These are phyloP conservation scores for Plectosphaerella cucumerina DNA, from an alignment of 2,329 filamentous ascomycete genomes.

Conservation along the genomic window DNA sequence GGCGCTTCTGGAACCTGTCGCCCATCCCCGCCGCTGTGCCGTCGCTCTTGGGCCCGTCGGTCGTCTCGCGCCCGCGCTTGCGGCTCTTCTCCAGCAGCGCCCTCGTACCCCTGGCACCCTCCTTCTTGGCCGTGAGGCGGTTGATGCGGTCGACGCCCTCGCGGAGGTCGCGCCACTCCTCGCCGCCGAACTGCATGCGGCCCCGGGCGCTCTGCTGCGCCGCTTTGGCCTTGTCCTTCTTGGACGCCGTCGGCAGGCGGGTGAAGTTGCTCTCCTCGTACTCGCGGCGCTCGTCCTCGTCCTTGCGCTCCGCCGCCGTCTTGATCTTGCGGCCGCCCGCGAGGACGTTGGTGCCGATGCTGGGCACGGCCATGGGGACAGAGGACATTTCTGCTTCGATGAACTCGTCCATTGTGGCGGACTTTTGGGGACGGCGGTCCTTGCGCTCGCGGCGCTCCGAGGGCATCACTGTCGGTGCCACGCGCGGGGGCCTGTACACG, in stretches of 20 bases:
- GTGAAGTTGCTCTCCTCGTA: slow-evolving; percentile 95
- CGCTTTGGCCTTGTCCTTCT: slow-evolving; percentile 75
- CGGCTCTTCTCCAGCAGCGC: slow-evolving; percentile 77
- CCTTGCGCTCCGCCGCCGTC: slow-evolving; percentile 69
- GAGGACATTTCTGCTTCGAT: slow-evolving; percentile 77
- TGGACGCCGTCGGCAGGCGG: slow-evolving; percentile 78
- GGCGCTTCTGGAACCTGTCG: slow-evolving; percentile 68
- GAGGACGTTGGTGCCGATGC: slow-evolving; percentile 85
- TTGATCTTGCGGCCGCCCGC: slow-evolving; percentile 75
- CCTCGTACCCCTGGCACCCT: slow-evolving; percentile 48
- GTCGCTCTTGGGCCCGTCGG: slow-evolving; percentile 65
- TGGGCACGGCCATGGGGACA: slow-evolving; percentile 79
- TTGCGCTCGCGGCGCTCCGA: slow-evolving; percentile 58
- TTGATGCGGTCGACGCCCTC: slow-evolving; percentile 86
- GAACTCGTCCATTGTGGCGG: slow-evolving; percentile 87
- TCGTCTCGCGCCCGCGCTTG: slow-evolving; percentile 67
- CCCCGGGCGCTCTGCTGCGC: slow-evolving; percentile 44
- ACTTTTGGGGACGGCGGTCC: slow-evolving; percentile 63
- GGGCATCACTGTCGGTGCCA: slow-evolving; percentile 82
- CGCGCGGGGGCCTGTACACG: slow-evolving; percentile 84
- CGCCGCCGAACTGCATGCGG: slow-evolving; percentile 75
- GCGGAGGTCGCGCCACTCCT: slow-evolving; percentile 86
- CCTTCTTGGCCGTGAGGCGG: slow-evolving; percentile 69
- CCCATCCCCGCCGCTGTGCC: slow-evolving; percentile 60
- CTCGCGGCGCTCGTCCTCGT: slow-evolving; percentile 72